Evolutionary conservation across 164 flowering plant species (phyloP), one percentile per base, ranked within the genome.

Genomic region (Akebia trifoliata): DNA sequence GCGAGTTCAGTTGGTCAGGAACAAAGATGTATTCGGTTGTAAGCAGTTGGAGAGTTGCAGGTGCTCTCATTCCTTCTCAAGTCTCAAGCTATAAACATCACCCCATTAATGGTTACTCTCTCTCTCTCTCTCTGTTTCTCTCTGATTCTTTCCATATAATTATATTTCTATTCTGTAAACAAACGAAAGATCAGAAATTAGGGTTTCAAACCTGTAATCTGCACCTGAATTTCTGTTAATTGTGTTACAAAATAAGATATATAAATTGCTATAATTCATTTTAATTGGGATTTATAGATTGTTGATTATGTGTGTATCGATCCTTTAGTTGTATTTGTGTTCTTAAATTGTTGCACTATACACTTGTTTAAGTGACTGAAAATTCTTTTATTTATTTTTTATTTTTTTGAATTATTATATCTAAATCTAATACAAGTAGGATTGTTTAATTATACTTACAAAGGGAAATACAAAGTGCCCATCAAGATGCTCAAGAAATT

Each of bases 401-500:
- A 3, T 4, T 34, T 31, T 21, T 18, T 11, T n/a, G n/a, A n/a
- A n/a, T n/a, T n/a, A n/a, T n/a, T n/a, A n/a, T n/a, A n/a, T n/a
- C n/a, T 6, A 15, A 20, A 32, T 12, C 6, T 18, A 21, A 51
- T 11, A 40, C 24, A n/a, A 39, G 2, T 20, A 11, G 2, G 26
- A 28, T 25, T 56, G 4, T 21, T 54, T 21, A 6, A 10, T 8
- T 38, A 2, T 14, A 5, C 37, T 36, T 24, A n/a, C 9, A 40
- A 45, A 55, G 72, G 78, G 57, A 60, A 61, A 46, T 44, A 38
- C 30, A 40, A 57, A 51, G 51, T 53, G 25, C 57, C 66, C 2
- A 48, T 54, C n/a, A 65, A 45, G 36, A 50, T 65, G 65, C 48
- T 46, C 6, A 65, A 64, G 60, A 66, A 58, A 60, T 57, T 67